Evolutionary conservation across 192 early-diverging fungal genomes (phyloP).

Genomic region (Pilobolus umbonatus): DNA sequence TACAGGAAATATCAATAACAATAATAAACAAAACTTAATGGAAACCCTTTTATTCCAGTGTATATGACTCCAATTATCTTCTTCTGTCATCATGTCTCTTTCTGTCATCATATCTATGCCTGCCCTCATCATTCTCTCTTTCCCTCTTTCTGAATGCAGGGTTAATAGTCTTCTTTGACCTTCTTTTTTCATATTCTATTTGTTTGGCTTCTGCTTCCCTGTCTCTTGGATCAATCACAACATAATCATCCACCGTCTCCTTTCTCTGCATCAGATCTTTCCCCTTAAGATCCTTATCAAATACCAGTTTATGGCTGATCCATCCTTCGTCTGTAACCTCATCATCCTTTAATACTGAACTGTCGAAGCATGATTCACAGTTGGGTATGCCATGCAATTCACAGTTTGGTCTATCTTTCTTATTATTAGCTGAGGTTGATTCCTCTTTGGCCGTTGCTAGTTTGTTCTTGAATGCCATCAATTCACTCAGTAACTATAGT

Average conservation of each 20-base stretch:
- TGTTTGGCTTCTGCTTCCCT: conserved; percentile 18
- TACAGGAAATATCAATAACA: background rate
- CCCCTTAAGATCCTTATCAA: conserved; percentile 64
- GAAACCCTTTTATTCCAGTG: no score
- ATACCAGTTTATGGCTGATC: conserved; percentile 74
- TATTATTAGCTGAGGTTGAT: conserved; percentile 15
- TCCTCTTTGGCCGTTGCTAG: conserved; percentile 22
- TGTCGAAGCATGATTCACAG: conserved; percentile 69
- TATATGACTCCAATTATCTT: no score
- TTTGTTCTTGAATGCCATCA: conserved; percentile 57
- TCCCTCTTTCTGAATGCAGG: conserved; percentile 11
- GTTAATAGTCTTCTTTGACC: conserved; percentile 5
- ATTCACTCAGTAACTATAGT: conserved; percentile 41
- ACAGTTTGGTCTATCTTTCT: conserved; percentile 48
- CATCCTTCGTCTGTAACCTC: conserved; percentile 56
- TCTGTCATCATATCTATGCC: background rate
- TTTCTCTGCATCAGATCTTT: conserved; percentile 49
- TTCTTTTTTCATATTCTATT: conserved; percentile 14
- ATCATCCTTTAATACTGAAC: conserved; percentile 39
- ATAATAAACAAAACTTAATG: background rate
- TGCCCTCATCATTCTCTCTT: conserved; percentile 1
- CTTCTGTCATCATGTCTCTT: background rate
- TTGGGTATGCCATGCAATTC: conserved; percentile 59
- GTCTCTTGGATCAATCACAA: conserved; percentile 63
- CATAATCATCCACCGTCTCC: conserved; percentile 58